phyloP scores from a whole-genome alignment of 495 filamentous ascomycete genomes.

The Chaetomium cochliodes region DNA sequence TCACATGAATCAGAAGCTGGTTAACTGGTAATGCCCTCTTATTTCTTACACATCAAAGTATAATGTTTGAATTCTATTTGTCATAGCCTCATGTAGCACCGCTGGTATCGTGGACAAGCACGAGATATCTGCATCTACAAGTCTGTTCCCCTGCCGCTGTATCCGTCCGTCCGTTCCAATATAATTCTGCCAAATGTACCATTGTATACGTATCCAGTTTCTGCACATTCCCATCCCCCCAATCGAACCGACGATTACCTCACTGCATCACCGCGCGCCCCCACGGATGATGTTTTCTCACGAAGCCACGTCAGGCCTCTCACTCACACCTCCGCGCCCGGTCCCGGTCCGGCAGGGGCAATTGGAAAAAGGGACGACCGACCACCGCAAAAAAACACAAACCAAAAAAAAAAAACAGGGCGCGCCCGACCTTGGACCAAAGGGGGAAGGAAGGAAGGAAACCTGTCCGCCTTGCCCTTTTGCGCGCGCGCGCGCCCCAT shows the following conservation, averaged over 20 bases:
- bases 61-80: constrained; percentile 2
- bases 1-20: too few relatives aligned
- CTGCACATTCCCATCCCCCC: neutral
- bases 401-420: too few relatives aligned
- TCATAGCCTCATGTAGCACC: neutral
- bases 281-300: neutral
- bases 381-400: too few relatives aligned
- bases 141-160: neutral
- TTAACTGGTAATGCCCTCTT: too few relatives aligned
- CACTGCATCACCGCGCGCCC: neutral
- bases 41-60: too few relatives aligned
- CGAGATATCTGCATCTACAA: neutral
- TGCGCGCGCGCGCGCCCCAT: too few relatives aligned
- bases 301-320: constrained; percentile 3
- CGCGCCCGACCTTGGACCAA: too few relatives aligned
- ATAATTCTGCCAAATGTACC: neutral
- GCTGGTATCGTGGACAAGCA: neutral
- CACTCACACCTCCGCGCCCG: too few relatives aligned
- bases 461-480: neutral
- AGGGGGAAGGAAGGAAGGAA: too few relatives aligned
- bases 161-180: neutral
- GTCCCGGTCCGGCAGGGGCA: too few relatives aligned
- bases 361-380: too few relatives aligned
- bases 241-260: neutral
- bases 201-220: neutral